Percentiles rank a stretch among this genome's conserved stretches.
Conservation (phyloP, 495 filamentous ascomycete species). For the Podospora comata region DNA sequence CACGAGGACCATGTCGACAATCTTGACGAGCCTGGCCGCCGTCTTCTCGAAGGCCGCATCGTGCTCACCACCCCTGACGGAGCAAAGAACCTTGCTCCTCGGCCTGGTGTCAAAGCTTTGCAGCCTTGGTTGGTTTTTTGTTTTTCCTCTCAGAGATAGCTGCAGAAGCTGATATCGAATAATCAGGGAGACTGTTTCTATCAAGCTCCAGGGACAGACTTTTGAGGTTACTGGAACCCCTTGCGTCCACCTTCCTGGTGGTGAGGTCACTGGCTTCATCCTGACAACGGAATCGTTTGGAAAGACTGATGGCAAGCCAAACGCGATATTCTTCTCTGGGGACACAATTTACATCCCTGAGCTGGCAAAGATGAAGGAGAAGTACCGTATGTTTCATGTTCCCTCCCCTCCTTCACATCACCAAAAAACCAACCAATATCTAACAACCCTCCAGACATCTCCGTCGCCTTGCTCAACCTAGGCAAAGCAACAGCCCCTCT, state of each 20-base stretch:
- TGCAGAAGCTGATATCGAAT: neutral
- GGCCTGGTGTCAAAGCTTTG: slow-evolving; percentile 44
- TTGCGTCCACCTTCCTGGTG: slow-evolving; percentile 45
- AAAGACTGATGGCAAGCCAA: slow-evolving; percentile 39
- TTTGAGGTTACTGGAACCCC: slow-evolving; percentile 52
- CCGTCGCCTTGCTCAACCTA: slow-evolving; percentile 40
- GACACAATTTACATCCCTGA: slow-evolving; percentile 54
- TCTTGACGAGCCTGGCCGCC: slow-evolving; percentile 42
- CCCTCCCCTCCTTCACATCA: neutral
- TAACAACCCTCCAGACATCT: slow-evolving; percentile 24
- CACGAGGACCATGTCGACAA: slow-evolving; percentile 58
- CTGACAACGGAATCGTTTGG: slow-evolving; percentile 43
- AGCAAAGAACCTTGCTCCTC: slow-evolving; percentile 41
- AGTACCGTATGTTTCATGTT: slow-evolving; percentile 23
- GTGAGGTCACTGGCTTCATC: slow-evolving; percentile 51
- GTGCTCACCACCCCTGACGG: slow-evolving; percentile 54
- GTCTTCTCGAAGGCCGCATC: slow-evolving; percentile 46
- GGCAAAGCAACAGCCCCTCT: slow-evolving; percentile 33
- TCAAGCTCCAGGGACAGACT: slow-evolving; percentile 34
- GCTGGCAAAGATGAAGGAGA: slow-evolving; percentile 32
- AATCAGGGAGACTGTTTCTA: slow-evolving; percentile 19
- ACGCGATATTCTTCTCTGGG: slow-evolving; percentile 55
- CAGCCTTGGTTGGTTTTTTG: slow-evolving; percentile 20
- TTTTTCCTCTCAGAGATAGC: neutral
- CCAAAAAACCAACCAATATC: neutral